Evolutionary conservation across 2,329 filamentous ascomycete genomes (phyloP).

Genomic region (Aspergillus eucalypticola): DNA sequence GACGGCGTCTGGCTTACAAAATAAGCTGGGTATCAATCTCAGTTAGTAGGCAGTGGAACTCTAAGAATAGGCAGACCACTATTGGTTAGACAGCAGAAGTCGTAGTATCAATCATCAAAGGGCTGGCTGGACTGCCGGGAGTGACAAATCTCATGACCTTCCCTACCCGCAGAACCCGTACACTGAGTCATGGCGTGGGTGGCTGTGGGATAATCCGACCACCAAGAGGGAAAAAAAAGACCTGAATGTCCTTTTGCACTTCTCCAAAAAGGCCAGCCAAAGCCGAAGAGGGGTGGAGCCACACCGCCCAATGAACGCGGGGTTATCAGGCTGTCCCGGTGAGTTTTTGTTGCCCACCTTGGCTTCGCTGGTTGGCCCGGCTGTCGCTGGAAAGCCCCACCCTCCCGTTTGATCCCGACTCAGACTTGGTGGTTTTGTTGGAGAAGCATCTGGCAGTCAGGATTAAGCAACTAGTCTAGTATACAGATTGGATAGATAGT

Average conservation of each 20-base stretch:
- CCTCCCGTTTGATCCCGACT: background rate
- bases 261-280: background rate
- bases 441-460: background rate
- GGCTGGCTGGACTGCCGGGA: background rate
- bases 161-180: background rate
- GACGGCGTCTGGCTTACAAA: background rate
- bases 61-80: background rate
- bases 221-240: background rate
- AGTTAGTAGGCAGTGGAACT: background rate
- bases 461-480: background rate
- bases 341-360: background rate
- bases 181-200: conserved; percentile 6
- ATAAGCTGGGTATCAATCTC: background rate
- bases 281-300: conserved; percentile 4
- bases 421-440: background rate
- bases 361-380: background rate
- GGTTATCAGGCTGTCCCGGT: background rate
- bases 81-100: background rate
- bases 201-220: background rate
- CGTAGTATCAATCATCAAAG: background rate
- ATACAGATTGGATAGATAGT: background rate
- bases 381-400: background rate
- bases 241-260: background rate
- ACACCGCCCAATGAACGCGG: conserved; percentile 5
- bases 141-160: conserved; percentile 6